phyloP scores from a whole-genome alignment of 148 eudicot genomes.

The Nepenthes gracilis region DNA sequence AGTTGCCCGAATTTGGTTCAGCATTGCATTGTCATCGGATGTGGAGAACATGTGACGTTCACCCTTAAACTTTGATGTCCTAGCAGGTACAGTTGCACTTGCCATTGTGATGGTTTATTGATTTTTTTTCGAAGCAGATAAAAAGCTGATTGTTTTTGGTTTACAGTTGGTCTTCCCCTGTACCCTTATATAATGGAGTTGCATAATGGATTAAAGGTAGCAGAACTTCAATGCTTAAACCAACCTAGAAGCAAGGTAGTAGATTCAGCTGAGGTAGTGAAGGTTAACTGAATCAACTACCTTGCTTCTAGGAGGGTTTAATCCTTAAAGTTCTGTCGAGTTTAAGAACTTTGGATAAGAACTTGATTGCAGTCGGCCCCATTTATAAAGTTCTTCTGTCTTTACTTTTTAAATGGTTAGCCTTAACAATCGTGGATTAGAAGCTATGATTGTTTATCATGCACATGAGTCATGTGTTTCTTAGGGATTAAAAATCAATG shows the following conservation, averaged over 20 bases:
- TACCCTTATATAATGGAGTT: slow-evolving; percentile 11
- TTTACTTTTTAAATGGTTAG: too few species aligned
- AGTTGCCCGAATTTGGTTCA: slow-evolving; percentile 44
- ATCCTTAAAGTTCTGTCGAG: slow-evolving; percentile 1
- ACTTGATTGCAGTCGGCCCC: not conserved
- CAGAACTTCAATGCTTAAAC: too few species aligned
- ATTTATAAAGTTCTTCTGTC: slow-evolving; percentile 8
- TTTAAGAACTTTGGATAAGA: slow-evolving; percentile 17
- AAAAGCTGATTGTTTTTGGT: slow-evolving; percentile 1
- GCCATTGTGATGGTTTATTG: slow-evolving; percentile 13
- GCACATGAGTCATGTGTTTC: too few species aligned
- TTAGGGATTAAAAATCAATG: too few species aligned
- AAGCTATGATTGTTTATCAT: too few species aligned
- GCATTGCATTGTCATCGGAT: slow-evolving; percentile 60
- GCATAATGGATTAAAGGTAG: slow-evolving; percentile 5
- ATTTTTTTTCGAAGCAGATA: not conserved
- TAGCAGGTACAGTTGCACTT: slow-evolving; percentile 17
- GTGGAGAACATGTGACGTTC: slow-evolving; percentile 40
- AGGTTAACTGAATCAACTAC: slow-evolving; percentile 30
- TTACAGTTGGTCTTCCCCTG: not conserved
- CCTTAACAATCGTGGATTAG: too few species aligned
- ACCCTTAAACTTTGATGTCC: slow-evolving; percentile 18
- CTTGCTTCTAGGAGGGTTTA: slow-evolving; percentile 41
- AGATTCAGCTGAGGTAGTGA: slow-evolving; percentile 13
- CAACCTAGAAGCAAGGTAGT: too few species aligned